Base-by-base conservation (phyloP, 2,329 filamentous ascomycete genomes). In the Rhynchosporium secalis region DNA sequence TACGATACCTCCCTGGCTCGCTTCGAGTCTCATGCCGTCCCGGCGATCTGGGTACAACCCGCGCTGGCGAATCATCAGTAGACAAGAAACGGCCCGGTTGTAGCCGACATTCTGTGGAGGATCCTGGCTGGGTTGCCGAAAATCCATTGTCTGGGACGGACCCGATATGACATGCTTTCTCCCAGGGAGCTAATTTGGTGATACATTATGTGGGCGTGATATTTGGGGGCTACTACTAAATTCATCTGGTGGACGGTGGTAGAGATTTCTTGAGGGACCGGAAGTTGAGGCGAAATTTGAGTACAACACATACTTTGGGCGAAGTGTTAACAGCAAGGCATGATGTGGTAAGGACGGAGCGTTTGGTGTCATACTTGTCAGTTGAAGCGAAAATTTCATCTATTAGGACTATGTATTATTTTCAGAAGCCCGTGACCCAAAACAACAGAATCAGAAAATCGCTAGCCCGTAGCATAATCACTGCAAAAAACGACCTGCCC, bases 21-120 rank as follows among this genome's bases (percentile, higher is more conserved):
- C 7, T 46, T n/a, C 26, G 8, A n/a, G 43, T 26, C 43, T 20
- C 43, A 13, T 41, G 33, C 26, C n/a, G 36, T 54, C 51, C 51
- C 51, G 33, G 36, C 51, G 51, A 40, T 41, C 51, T 40, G 51
- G 51, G 51, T 54, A 29, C 51, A 54, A 36, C 20, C 51, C 33
- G 33, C n/a, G 51, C 10, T 40, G 51, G 33, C 33, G 28, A 54
- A 54, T 40, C 40, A 20, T 41, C n/a, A 7, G 38, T 8, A 54
- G 38, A 13, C 36, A 13, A 40, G 4, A 41, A 20, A 40, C 33
- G 33, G 51, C 36, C 51, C 51, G 33, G 33, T 28, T 54, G 36
- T 9, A 2, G 28, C 26, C 20, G 38, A 38, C 38, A 20, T 52
- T n/a, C 31, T 36, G 38, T 38, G 40, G 38, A 36, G 51, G 26